Base-by-base conservation (phyloP, 83 land plant genomes). In the Thuja plicata region DNA sequence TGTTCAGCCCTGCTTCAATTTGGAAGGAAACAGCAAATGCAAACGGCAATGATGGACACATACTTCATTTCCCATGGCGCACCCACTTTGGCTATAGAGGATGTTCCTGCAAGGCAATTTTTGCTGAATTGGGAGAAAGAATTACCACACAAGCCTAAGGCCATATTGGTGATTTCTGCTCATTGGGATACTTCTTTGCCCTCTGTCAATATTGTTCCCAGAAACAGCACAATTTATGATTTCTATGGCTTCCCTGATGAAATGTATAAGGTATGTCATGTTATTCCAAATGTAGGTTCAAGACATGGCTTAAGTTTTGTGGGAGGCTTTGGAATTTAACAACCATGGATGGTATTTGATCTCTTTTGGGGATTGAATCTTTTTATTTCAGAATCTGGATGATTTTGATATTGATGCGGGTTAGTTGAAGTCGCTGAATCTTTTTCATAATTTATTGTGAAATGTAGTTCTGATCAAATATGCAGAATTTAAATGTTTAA, bases 171-270 rank as follows among this genome's bases (percentile, higher is more conserved):
- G 40, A 87, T 95, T 46, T 95, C 96, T 85, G 96, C 85, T 40
- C 96, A 95, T 88, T 95, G 98, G 97, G 93, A 96, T 78, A 94
- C 97, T 66, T 38, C 85, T 0, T 93, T 85, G 1, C 97, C 97
- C 24, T 82, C 88, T 40, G 93, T 96, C 88, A 93, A 89, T 54
- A 89, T 86, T 62, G 91, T 90, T 40, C 78, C 37, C 89, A 86
- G 24, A 62, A 89, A 92, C 85, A 87, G 74, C 85, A 94, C 94
- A 60, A 94, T 96, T 82, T 62, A 96, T 76, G 98, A 96, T 83
- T 96, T 96, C 89, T 92, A 93, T 83, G 90, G 91, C 80, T 95
- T 96, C 83, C 98, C 97, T 77, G 50, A 81, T 2, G 88, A 89
- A 76, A 94, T 96, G 91, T 96, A 96, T 89, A 17, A 94, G 94